Evolutionary conservation across 805 yeast species (phyloP).

Genomic region (Metschnikowia rubicola): DNA sequence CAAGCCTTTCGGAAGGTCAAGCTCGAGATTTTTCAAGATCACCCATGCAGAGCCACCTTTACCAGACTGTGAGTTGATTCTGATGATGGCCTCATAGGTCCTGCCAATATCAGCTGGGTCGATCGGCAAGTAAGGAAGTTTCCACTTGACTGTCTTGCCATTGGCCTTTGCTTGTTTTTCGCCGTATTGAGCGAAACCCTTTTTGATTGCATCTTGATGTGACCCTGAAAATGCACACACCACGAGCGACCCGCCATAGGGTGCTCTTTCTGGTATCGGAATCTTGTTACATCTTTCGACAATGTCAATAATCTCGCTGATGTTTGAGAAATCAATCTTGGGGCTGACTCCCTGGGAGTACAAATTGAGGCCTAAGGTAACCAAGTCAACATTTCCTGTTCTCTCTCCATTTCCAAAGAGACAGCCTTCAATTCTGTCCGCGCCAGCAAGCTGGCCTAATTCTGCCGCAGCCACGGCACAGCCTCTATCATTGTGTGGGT

Average conservation of each 20-base stretch:
- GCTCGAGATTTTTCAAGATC: conserved; percentile 67
- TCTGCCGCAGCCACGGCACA: conserved; percentile 90
- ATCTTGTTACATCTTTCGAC: conserved; percentile 80
- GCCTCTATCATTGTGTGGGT: conserved; percentile 83
- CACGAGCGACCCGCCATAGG: conserved; percentile 78
- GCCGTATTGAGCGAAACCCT: conserved; percentile 60
- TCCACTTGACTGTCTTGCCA: conserved; percentile 50
- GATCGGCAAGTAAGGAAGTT: conserved; percentile 76
- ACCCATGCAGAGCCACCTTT: conserved; percentile 92
- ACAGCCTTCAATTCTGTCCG: conserved; percentile 86
- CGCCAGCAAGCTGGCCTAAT: conserved; percentile 78
- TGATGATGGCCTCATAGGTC: conserved; percentile 86
- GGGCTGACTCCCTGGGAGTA: conserved; percentile 79
- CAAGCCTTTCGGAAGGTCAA: conserved; percentile 77
- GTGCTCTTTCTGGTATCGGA: conserved; percentile 75
- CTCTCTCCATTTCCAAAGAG: conserved; percentile 84
- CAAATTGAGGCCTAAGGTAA: conserved; percentile 71
- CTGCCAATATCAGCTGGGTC: conserved; percentile 85
- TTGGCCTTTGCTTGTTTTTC: conserved; percentile 34
- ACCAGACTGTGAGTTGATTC: conserved; percentile 85
- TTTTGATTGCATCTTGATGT: conserved; percentile 87
- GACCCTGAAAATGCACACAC: conserved; percentile 83
- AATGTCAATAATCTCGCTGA: conserved; percentile 61
- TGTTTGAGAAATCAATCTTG: conserved; percentile 65
- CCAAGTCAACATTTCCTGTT: conserved; percentile 82